These are phyloP conservation scores for Trichoderma oligosporum DNA, from an alignment of 2,329 filamentous ascomycete genomes.

Conservation along the genomic window DNA sequence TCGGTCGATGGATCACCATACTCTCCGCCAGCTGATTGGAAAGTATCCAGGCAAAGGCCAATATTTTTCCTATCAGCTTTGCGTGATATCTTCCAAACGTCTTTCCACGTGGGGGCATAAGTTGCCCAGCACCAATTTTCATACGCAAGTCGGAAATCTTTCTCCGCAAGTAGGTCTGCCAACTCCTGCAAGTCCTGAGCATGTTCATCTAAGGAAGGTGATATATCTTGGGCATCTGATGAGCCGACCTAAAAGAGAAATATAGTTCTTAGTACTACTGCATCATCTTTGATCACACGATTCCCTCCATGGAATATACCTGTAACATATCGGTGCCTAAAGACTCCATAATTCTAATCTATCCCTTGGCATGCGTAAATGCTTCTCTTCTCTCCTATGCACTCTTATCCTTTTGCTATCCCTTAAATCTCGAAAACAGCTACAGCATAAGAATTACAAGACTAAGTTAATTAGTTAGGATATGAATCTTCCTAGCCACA, in stretches of 20 bases:
- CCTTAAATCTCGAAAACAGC: conserved; percentile 73
- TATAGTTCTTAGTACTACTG: no score
- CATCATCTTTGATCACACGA: no score
- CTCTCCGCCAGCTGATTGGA: conserved; percentile 69
- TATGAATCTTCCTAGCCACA: conserved; percentile 52
- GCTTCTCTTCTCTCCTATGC: conserved; percentile 58
- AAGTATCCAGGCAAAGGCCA: conserved; percentile 73
- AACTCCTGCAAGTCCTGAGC: conserved; percentile 61
- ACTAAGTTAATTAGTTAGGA: conserved; percentile 49
- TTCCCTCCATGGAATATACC: conserved; percentile 31
- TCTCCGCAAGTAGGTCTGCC: conserved; percentile 56
- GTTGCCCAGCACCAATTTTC: conserved; percentile 84
- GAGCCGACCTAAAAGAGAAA: conserved; percentile 44
- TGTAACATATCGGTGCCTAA: conserved; percentile 48
- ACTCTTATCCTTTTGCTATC: conserved; percentile 53
- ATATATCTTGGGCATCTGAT: conserved; percentile 59
- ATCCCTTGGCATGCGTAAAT: conserved; percentile 59
- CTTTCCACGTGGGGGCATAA: conserved; percentile 62
- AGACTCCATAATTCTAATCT: conserved; percentile 66
- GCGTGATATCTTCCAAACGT: conserved; percentile 65
- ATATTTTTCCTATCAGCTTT: conserved; percentile 62
- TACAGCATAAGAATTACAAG: conserved; percentile 68
- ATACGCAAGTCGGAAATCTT: conserved; percentile 63
- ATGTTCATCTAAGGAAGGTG: conserved; percentile 46
- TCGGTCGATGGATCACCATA: conserved; percentile 62